These are phyloP conservation scores for Suillus subalutaceus DNA, from an alignment of 768 basidiomycete genomes.

Conservation along the genomic window DNA sequence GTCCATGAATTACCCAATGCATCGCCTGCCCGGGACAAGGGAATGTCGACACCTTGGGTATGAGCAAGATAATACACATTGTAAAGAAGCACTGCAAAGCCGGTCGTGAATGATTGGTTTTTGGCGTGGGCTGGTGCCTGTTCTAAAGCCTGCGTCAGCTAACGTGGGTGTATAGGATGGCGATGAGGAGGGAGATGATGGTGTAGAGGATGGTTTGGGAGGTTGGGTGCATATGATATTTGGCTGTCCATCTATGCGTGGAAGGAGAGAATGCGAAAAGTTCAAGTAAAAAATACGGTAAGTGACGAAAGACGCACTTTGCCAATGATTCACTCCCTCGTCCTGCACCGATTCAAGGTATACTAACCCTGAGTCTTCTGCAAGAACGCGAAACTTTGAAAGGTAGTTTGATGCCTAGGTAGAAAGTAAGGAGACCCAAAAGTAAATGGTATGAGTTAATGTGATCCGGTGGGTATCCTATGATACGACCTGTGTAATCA, in stretches of 20 bases:
- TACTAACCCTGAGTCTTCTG: slow-evolving; percentile 69
- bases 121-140: slow-evolving; percentile 17
- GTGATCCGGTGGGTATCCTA: slow-evolving; percentile 76
- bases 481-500: not conserved
- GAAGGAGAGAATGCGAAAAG: not conserved
- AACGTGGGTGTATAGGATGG: slow-evolving; percentile 12
- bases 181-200: slow-evolving; percentile 27
- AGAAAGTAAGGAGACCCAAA: slow-evolving; percentile 74
- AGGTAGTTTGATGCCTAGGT: slow-evolving; percentile 81
- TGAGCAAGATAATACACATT: slow-evolving; percentile 83
- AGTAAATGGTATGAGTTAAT: slow-evolving; percentile 75
- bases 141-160: slow-evolving; percentile 26
- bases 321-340: slow-evolving; percentile 74
- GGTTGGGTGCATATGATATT: slow-evolving; percentile 69
- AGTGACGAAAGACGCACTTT: slow-evolving; percentile 39
- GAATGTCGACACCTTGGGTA: slow-evolving; percentile 75
- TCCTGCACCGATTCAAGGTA: slow-evolving; percentile 68
- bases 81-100: slow-evolving; percentile 81
- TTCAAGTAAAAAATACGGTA: slow-evolving; percentile 1
- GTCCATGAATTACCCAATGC: too few relatives aligned
- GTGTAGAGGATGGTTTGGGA: slow-evolving; percentile 39
- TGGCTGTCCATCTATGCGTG: slow-evolving; percentile 58
- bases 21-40: slow-evolving; percentile 75
- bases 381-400: slow-evolving; percentile 78
- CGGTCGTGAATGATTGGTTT: slow-evolving; percentile 26